Conservation (phyloP, 1,284 basidiomycete genomes). For the Cryptococcus sp. region DNA sequence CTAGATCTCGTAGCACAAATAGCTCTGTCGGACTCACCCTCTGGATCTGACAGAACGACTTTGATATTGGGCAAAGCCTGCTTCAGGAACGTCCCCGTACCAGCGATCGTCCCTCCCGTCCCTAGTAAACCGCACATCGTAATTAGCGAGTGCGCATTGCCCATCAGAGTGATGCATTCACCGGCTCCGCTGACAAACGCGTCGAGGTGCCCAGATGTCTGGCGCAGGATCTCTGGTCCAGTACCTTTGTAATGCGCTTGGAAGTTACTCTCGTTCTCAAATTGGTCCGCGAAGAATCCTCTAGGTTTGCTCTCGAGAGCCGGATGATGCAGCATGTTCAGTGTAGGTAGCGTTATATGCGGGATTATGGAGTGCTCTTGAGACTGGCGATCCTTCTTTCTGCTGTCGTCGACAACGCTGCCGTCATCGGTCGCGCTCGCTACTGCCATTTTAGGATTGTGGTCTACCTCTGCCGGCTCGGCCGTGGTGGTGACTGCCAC, state of each 20-base stretch:
- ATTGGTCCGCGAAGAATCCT: slow-evolving; percentile 84
- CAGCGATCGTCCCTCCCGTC: slow-evolving; percentile 93
- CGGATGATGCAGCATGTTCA: slow-evolving; percentile 7
- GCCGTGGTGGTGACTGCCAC: slow-evolving; percentile 62
- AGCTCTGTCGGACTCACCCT: slow-evolving; percentile 55
- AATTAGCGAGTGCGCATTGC: background rate
- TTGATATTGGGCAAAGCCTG: slow-evolving; percentile 56
- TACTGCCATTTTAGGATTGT: slow-evolving; percentile 10
- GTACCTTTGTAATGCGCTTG: slow-evolving; percentile 87
- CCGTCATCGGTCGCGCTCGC: slow-evolving; percentile 1
- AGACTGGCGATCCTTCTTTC: background rate
- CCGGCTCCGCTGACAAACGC: slow-evolving; percentile 95
- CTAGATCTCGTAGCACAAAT: background rate
- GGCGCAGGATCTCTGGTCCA: slow-evolving; percentile 93
- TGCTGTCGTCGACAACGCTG: slow-evolving; percentile 3
- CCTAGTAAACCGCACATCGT: slow-evolving; percentile 55
- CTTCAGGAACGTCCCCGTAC: slow-evolving; percentile 76
- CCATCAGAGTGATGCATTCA: slow-evolving; percentile 31
- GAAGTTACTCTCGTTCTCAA: slow-evolving; percentile 90
- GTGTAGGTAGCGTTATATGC: slow-evolving; percentile 2
- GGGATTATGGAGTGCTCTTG: background rate
- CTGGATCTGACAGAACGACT: slow-evolving; percentile 86
- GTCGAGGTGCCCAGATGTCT: slow-evolving; percentile 78
- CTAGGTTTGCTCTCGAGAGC: slow-evolving; percentile 36
- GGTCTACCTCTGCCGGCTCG: slow-evolving; percentile 56